Evolutionary conservation across 1,139 yeast genomes (phyloP).

Genomic region (Blastobotrys serpentis): DNA sequence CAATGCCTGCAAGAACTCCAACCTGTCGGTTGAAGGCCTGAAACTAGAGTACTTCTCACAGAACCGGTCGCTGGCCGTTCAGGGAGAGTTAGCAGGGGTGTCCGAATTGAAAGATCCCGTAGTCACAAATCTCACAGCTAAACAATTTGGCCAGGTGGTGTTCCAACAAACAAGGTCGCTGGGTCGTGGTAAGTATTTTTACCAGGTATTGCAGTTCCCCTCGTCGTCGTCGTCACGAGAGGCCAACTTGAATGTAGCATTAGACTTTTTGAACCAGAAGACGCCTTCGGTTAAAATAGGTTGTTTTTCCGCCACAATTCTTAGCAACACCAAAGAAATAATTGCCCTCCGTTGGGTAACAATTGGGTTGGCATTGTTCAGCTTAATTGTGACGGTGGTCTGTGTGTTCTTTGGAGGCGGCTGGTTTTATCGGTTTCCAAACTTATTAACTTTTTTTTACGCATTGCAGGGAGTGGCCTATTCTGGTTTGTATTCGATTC

Average conservation of each 20-base stretch:
- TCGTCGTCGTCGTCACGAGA: not conserved
- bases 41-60: not conserved
- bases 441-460: slow-evolving; percentile 24
- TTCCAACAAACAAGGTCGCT: not conserved
- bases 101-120: not conserved
- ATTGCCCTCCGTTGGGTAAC: slow-evolving; percentile 2
- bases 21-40: not conserved
- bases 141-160: not conserved
- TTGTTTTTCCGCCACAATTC: not conserved
- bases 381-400: not conserved
- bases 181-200: not conserved
- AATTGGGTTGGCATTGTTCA: slow-evolving; percentile 4
- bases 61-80: not conserved
- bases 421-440: not conserved
- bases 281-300: too few relatives aligned
- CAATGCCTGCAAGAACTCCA: not conserved
- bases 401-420: not conserved
- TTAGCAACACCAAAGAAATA: not conserved
- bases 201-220: not conserved
- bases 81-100: not conserved
- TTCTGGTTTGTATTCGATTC: slow-evolving; percentile 37
- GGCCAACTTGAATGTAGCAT: not conserved
- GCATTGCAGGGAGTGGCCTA: slow-evolving; percentile 36
- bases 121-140: not conserved
- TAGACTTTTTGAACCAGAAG: not conserved